phyloP scores from a whole-genome alignment of 176 grass and related monocot species.

The Musa schizocarpa region DNA sequence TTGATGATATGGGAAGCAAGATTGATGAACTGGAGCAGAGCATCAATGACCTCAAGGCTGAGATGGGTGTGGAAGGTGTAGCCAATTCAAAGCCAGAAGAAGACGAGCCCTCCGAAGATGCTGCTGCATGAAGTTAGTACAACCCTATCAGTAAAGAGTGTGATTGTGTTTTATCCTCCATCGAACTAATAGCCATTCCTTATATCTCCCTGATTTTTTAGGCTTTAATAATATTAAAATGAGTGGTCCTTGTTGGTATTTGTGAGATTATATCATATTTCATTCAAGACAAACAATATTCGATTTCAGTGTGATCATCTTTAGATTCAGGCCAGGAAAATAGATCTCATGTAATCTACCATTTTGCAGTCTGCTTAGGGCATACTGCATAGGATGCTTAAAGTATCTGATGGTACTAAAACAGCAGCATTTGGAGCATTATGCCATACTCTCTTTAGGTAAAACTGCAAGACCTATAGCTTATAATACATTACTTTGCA shows the following conservation, averaged over 20 bases:
- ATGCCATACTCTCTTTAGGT: too few species aligned
- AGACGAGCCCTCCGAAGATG: constrained; percentile 30
- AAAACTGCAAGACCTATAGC: too few species aligned
- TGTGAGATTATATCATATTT: not conserved
- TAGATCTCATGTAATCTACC: too few species aligned
- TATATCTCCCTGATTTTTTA: not conserved
- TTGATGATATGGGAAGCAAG: constrained; percentile 91
- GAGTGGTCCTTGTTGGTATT: not conserved
- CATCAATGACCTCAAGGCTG: constrained; percentile 79
- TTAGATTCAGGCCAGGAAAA: too few species aligned
- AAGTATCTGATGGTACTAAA: too few species aligned
- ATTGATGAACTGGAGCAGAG: constrained; percentile 91
- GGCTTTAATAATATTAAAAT: not conserved
- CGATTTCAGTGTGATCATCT: too few species aligned
- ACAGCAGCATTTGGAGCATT: too few species aligned
- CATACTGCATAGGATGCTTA: too few species aligned
- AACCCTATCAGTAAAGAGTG: not conserved
- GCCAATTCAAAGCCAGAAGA: constrained; percentile 46
- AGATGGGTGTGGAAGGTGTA: constrained; percentile 47
- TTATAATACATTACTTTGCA: too few species aligned
- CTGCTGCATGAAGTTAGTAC: constrained; percentile 26
- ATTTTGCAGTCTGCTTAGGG: too few species aligned
- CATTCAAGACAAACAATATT: not conserved
- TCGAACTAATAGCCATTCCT: not conserved
- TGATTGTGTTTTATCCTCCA: constrained; percentile 7